Conservation (phyloP, 495 filamentous ascomycete genomes). For the Amorphotheca resinae region DNA sequence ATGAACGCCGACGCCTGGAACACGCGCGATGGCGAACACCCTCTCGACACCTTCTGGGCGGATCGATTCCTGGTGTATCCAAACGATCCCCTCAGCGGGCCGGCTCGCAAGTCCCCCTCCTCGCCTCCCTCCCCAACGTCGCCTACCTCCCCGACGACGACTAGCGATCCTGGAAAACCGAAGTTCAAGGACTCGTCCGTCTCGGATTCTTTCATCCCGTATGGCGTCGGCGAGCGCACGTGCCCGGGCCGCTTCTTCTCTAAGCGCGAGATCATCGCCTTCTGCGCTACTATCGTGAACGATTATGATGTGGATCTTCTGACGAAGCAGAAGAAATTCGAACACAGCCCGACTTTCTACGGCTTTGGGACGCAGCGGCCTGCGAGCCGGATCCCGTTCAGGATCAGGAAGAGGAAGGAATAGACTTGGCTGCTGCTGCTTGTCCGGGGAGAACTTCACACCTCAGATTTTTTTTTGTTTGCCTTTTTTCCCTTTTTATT, state of each 20-base stretch:
- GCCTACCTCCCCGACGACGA: background rate
- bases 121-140: background rate
- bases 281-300: background rate
- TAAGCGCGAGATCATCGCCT: constrained; percentile 36
- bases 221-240: constrained; percentile 28
- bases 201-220: constrained; percentile 22
- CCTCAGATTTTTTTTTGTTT: no score
- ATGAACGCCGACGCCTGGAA: constrained; percentile 19
- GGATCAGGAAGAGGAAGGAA: no score
- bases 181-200: constrained; percentile 22
- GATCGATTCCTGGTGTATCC: constrained; percentile 28
- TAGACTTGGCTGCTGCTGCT: no score
- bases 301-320: background rate
- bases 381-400: no score
- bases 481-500: no score
- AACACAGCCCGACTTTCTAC: no score
- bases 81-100: constrained; percentile 25
- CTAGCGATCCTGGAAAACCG: constrained; percentile 1
- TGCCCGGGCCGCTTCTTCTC: constrained; percentile 38
- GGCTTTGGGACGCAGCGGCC: no score
- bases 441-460: no score
- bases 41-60: constrained; percentile 27
- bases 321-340: no score
- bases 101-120: background rate
- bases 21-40: constrained; percentile 17